phyloP scores from a whole-genome alignment of 1,139 yeast genomes.

The Kurtzmaniella quercitrusa region DNA sequence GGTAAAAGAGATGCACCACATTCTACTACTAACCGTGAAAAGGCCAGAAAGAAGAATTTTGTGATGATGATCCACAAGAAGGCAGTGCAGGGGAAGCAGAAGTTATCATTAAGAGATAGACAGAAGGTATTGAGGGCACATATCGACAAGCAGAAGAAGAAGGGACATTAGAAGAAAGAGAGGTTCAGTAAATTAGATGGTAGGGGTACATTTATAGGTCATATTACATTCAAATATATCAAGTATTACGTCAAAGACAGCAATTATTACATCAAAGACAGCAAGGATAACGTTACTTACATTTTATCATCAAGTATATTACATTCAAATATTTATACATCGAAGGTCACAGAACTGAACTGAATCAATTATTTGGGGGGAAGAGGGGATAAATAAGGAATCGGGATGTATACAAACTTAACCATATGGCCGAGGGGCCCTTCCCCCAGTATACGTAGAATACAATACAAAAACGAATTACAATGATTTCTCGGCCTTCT shows the following conservation, averaged over 20 bases:
- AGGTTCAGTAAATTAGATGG: neutral
- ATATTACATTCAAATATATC: neutral
- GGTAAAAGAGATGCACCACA: constrained; percentile 77
- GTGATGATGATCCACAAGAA: constrained; percentile 97
- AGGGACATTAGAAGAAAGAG: constrained; percentile 43
- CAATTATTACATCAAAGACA: too few relatives aligned
- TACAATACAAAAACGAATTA: neutral
- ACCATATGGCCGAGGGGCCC: too few relatives aligned
- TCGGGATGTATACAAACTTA: too few relatives aligned
- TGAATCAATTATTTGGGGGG: neutral
- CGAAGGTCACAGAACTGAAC: neutral
- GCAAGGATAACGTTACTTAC: too few relatives aligned
- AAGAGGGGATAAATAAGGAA: neutral
- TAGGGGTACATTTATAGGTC: neutral
- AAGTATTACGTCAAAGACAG: too few relatives aligned
- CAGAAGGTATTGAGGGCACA: constrained; percentile 85
- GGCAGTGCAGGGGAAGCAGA: constrained; percentile 90
- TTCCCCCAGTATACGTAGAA: too few relatives aligned
- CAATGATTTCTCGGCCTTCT: neutral
- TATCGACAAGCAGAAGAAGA: constrained; percentile 83
- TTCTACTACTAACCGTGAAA: constrained; percentile 92
- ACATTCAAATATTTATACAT: neutral
- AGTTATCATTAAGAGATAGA: constrained; percentile 83
- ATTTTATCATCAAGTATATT: neutral
- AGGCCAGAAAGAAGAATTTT: constrained; percentile 97